Evolutionary conservation across 1,284 basidiomycete species (phyloP).

Genomic region (Inonotus obliquus): DNA sequence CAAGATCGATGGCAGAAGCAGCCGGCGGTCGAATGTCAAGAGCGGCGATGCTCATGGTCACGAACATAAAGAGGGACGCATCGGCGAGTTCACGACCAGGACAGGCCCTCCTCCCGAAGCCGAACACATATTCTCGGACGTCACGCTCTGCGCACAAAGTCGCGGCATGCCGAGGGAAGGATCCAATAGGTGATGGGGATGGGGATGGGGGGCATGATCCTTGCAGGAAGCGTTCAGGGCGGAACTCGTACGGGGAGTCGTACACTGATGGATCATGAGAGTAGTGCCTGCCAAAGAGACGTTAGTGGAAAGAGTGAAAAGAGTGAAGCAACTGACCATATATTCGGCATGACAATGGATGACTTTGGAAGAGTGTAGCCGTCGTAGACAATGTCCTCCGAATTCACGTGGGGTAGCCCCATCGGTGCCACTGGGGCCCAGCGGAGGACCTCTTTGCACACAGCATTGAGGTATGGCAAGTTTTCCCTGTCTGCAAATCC

Average conservation of each 20-base stretch:
- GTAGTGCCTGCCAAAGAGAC: conserved; percentile 4
- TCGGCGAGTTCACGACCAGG: conserved; percentile 20
- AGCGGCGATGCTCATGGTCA: conserved; percentile 13
- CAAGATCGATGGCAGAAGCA: background rate
- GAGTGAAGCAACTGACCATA: conserved; percentile 9
- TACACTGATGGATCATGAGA: conserved; percentile 16
- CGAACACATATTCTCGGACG: conserved; percentile 12
- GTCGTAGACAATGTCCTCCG: conserved; percentile 17
- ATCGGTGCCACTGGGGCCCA: conserved; percentile 25
- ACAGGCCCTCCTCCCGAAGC: conserved; percentile 16
- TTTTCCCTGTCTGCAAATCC: conserved; percentile 24
- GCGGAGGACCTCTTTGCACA: conserved; percentile 27
- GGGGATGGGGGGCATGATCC: background rate
- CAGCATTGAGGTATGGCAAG: conserved; percentile 26
- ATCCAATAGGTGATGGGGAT: background rate
- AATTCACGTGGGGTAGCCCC: conserved; percentile 18
- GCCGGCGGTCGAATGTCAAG: conserved; percentile 8
- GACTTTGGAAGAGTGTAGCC: conserved; percentile 17
- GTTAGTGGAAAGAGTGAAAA: background rate
- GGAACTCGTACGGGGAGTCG: conserved; percentile 17
- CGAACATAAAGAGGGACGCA: conserved; percentile 20
- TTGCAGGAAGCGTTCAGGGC: conserved; percentile 19
- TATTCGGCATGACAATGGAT: conserved; percentile 17
- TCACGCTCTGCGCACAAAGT: conserved; percentile 7
- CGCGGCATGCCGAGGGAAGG: conserved; percentile 1